Evolutionary conservation across 176 grass and related monocot genomes (phyloP).

Genomic region (Saccharum spontaneum): DNA sequence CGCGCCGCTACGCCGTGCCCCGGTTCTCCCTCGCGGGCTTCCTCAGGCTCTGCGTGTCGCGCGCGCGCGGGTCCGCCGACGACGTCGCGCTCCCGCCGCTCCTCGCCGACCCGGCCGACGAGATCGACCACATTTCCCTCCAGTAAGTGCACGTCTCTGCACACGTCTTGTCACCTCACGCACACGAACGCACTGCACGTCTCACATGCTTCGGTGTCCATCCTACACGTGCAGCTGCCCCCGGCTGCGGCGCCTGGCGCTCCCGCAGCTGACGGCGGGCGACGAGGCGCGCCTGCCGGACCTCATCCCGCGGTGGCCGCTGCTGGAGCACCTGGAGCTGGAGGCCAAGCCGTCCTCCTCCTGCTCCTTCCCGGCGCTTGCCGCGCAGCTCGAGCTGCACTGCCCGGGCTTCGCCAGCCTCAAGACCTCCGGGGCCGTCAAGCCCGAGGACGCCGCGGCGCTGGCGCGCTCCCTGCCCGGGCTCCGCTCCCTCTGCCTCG

Average conservation of each 20-base stretch:
- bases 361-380: conserved; percentile 28
- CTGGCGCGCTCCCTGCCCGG: conserved; percentile 16
- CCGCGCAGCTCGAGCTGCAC: conserved; percentile 32
- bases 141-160: neutral
- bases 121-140: conserved; percentile 44
- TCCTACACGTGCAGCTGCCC: conserved; percentile 36
- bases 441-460: conserved; percentile 55
- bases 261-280: conserved; percentile 32
- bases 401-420: conserved; percentile 40
- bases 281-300: conserved; percentile 58
- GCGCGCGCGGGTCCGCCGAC: neutral
- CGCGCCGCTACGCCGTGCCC: conserved; percentile 17
- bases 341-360: conserved; percentile 56
- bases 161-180: neutral
- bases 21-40: conserved; percentile 53
- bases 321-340: conserved; percentile 63
- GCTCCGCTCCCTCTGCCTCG: conserved; percentile 47
- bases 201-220: neutral
- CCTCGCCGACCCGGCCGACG: conserved; percentile 19
- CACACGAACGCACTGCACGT: neutral
- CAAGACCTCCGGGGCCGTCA: conserved; percentile 53
- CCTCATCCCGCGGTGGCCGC: conserved; percentile 52
- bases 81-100: conserved; percentile 56
- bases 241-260: conserved; percentile 33
- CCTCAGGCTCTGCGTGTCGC: conserved; percentile 47